Percentiles rank a stretch among this genome's conserved stretches.
phyloP scores from a whole-genome alignment of 352 stramenopile genomes.

The Peronosclerospora sorghi region DNA sequence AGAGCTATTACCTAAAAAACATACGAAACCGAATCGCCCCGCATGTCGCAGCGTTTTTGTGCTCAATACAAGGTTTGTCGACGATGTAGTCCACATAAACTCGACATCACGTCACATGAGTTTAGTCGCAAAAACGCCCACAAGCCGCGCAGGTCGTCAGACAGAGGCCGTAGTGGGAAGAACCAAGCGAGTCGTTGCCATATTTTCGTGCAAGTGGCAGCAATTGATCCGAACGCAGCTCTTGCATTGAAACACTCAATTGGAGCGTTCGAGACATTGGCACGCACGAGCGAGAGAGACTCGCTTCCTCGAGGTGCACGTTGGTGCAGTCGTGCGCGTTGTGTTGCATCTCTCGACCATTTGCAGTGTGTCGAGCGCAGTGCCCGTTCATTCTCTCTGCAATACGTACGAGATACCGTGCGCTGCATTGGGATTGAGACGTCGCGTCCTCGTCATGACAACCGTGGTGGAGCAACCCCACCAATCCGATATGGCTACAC shows the following conservation, averaged over 20 bases:
- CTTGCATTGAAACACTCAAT: neutral
- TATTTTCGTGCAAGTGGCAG: neutral
- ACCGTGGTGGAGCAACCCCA: slow-evolving; percentile 16
- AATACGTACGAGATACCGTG: neutral
- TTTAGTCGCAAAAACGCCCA: neutral
- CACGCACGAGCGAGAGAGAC: neutral
- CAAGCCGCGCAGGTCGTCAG: neutral
- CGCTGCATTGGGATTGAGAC: neutral
- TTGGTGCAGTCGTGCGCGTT: neutral
- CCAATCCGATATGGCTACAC: slow-evolving; percentile 20
- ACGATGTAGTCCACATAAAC: neutral
- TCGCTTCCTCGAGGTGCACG: neutral
- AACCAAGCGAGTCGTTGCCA: neutral
- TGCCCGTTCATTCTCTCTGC: neutral
- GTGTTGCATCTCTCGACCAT: neutral
- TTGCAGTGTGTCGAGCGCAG: neutral
- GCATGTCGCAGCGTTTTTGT: too few relatives aligned
- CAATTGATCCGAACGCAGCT: neutral
- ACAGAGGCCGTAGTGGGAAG: neutral
- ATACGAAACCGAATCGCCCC: too few relatives aligned
- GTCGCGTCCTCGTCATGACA: slow-evolving; percentile 9
- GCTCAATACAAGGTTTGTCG: too few relatives aligned
- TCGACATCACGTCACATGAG: neutral
- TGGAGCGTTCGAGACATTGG: neutral
- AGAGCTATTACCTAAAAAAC: too few relatives aligned